phyloP scores from a whole-genome alignment of 192 early-diverging fungal species.

The Endogone sp. region DNA sequence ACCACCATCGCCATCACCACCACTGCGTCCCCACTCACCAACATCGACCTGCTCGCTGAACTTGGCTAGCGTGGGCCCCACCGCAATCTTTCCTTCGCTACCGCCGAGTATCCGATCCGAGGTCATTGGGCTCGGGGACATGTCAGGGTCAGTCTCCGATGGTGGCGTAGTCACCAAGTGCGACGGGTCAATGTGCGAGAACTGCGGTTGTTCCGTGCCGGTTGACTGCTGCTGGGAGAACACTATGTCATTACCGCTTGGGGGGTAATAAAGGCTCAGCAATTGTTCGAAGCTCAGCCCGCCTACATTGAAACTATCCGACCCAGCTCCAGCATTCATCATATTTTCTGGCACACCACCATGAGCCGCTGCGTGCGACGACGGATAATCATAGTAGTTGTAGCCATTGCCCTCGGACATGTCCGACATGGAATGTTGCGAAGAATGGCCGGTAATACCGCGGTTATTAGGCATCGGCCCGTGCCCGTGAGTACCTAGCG shows the following conservation, averaged over 20 bases:
- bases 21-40: slow-evolving; percentile 2
- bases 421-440: neutral
- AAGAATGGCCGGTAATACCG: neutral
- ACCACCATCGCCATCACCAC: neutral
- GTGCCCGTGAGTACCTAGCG: neutral
- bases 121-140: neutral
- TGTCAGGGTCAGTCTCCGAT: neutral
- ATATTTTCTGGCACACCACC: neutral
- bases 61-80: neutral
- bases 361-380: neutral
- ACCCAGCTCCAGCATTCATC: slow-evolving; percentile 6
- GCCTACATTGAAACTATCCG: neutral
- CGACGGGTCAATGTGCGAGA: neutral
- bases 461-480: neutral
- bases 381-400: neutral
- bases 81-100: neutral
- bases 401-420: neutral
- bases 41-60: neutral
- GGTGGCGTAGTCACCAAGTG: neutral
- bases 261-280: slow-evolving; percentile 24
- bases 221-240: neutral
- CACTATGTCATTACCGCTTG: neutral
- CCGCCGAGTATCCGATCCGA: neutral
- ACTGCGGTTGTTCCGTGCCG: neutral
- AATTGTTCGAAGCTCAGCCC: slow-evolving; percentile 33